A percentile compares a stretch with the other conserved stretches of the same genome.
Conservation (phyloP, 306 rosid genomes). For the Hippophae tibetana region DNA sequence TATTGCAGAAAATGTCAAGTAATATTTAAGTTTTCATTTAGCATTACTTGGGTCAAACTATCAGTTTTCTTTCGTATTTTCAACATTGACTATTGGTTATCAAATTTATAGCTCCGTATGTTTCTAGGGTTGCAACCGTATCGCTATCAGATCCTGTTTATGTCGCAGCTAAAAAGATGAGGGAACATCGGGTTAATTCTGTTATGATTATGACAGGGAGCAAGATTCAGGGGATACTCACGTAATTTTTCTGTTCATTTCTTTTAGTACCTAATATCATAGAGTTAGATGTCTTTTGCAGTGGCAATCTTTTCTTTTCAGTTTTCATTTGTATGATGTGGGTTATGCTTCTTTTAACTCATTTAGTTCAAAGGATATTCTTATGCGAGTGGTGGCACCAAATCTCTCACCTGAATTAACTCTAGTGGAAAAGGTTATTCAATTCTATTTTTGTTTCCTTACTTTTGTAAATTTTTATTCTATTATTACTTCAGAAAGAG, state of each 20-base stretch:
- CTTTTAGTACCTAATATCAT: background rate
- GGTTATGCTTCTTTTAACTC: constrained; percentile 13
- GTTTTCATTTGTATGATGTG: constrained; percentile 13
- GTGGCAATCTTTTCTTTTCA: background rate
- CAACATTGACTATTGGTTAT: constrained; percentile 15
- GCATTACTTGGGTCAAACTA: background rate
- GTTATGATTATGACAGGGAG: constrained; percentile 52
- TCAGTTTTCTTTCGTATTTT: background rate
- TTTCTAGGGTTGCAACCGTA: constrained; percentile 72
- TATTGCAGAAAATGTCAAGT: constrained; percentile 68
- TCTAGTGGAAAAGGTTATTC: constrained; percentile 66
- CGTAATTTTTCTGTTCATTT: constrained; percentile 39
- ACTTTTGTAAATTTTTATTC: background rate
- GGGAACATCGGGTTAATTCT: constrained; percentile 72
- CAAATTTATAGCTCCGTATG: constrained; percentile 48
- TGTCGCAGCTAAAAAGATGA: constrained; percentile 85
- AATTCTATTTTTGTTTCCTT: background rate
- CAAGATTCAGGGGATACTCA: constrained; percentile 90
- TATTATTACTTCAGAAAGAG: background rate
- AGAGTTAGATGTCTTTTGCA: constrained; percentile 4
- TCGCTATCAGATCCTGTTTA: constrained; percentile 80
- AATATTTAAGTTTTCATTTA: constrained; percentile 19
- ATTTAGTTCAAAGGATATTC: constrained; percentile 84
- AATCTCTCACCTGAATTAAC: constrained; percentile 89
- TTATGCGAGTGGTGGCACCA: constrained; percentile 86